These are phyloP conservation scores for Pilasporangium apinafurcum DNA, from an alignment of 352 stramenopile genomes.

Conservation along the genomic window DNA sequence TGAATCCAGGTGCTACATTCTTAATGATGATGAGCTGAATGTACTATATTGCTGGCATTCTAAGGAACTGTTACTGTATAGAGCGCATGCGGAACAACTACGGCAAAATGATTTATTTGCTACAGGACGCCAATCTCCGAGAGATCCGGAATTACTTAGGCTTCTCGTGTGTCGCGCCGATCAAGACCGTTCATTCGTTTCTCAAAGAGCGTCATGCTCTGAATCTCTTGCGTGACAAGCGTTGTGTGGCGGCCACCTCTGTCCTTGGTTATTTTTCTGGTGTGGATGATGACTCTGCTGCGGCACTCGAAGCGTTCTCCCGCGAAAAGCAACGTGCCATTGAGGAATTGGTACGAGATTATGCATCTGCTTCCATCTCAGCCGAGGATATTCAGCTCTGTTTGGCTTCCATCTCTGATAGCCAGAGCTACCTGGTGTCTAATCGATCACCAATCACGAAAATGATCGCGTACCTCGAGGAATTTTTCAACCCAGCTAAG, in stretches of 20 bases:
- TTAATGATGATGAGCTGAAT: background rate
- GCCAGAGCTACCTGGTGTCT: slow-evolving; percentile 48
- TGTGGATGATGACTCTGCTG: slow-evolving; percentile 6
- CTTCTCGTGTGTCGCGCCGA: slow-evolving; percentile 65
- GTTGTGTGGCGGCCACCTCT: slow-evolving; percentile 56
- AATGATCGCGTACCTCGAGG: slow-evolving; percentile 59
- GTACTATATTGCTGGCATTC: background rate
- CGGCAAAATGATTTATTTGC: slow-evolving; percentile 93
- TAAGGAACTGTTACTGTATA: slow-evolving; percentile 3
- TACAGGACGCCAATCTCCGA: slow-evolving; percentile 86
- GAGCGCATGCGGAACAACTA: slow-evolving; percentile 89
- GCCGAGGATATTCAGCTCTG: slow-evolving; percentile 45
- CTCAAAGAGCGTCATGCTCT: slow-evolving; percentile 58
- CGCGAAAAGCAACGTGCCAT: slow-evolving; percentile 15
- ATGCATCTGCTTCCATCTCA: slow-evolving; percentile 34
- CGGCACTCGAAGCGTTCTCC: background rate
- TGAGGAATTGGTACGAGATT: slow-evolving; percentile 28
- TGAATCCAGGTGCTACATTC: slow-evolving; percentile 71
- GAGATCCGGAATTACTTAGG: slow-evolving; percentile 67
- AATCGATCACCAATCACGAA: slow-evolving; percentile 51
- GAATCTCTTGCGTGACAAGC: slow-evolving; percentile 67
- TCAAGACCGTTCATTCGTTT: slow-evolving; percentile 73
- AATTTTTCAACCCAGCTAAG: slow-evolving; percentile 48
- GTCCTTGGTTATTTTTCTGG: slow-evolving; percentile 12
- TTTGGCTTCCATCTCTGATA: slow-evolving; percentile 48